These are phyloP conservation scores for Westerdykella aurantiaca DNA, from an alignment of 2,329 filamentous ascomycete species.

Conservation along the genomic window DNA sequence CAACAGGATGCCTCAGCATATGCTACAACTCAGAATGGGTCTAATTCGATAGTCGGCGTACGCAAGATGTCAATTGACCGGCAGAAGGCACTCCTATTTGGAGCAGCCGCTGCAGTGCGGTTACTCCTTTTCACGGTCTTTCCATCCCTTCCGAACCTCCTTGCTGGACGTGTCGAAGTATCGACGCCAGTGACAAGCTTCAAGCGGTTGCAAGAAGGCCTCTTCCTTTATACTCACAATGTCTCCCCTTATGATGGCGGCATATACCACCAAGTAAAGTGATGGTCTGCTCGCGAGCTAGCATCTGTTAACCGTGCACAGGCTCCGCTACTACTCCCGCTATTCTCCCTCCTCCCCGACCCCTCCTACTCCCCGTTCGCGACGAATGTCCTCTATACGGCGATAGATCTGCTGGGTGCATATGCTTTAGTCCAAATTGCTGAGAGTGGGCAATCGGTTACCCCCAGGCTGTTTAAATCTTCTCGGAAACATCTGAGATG, in stretches of 20 bases:
- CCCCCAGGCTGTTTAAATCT: constrained; percentile 72
- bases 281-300: background rate
- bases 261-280: constrained; percentile 60
- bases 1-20: background rate
- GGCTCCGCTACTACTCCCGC: constrained; percentile 81
- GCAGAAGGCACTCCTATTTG: constrained; percentile 64
- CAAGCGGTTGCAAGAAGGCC: constrained; percentile 92
- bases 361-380: constrained; percentile 61
- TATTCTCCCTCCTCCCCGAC: constrained; percentile 83
- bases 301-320: constrained; percentile 37
- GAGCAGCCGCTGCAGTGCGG: constrained; percentile 69
- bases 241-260: constrained; percentile 96
- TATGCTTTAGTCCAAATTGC: constrained; percentile 73
- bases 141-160: constrained; percentile 73
- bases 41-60: background rate
- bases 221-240: constrained; percentile 94
- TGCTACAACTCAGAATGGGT: background rate
- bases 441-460: constrained; percentile 69
- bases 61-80: constrained; percentile 48
- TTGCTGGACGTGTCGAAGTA: constrained; percentile 89
- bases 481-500: constrained; percentile 69
- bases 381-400: constrained; percentile 73
- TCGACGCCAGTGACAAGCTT: constrained; percentile 97
- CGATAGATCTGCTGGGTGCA: constrained; percentile 76
- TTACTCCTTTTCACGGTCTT: constrained; percentile 75